Evolutionary conservation across 805 yeast species (phyloP).

Genomic region (Metschnikowia kofuensis): DNA sequence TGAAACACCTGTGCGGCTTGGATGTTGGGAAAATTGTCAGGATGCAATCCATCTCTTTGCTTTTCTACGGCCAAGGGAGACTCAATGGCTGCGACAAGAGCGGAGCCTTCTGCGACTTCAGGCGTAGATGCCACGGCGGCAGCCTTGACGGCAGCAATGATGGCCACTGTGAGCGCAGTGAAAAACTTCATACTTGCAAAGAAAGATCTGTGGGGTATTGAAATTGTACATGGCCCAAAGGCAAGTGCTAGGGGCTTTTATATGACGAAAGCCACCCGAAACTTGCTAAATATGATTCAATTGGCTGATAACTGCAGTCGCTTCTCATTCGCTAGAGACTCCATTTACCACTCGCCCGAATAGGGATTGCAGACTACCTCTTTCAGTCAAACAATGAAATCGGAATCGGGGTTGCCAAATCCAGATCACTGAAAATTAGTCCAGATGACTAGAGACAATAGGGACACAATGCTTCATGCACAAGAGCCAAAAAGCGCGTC

Average conservation of each 20-base stretch:
- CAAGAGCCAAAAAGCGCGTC: too few species aligned
- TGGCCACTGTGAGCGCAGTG: background rate
- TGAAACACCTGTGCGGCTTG: slow-evolving; percentile 6
- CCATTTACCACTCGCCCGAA: background rate
- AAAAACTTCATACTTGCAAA: background rate
- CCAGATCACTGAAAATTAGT: background rate
- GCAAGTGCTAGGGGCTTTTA: background rate
- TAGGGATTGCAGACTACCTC: background rate
- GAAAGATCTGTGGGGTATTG: background rate
- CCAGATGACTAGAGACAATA: too few species aligned
- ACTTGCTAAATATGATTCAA: too few species aligned
- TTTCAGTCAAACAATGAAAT: background rate
- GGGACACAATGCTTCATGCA: too few species aligned
- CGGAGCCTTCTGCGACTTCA: background rate
- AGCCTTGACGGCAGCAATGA: background rate
- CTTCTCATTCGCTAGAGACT: background rate
- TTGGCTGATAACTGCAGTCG: background rate
- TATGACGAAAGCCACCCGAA: background rate
- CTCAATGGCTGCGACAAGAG: background rate
- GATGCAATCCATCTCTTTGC: slow-evolving; percentile 2
- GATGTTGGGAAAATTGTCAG: slow-evolving; percentile 3
- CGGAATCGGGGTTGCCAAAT: background rate
- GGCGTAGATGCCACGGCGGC: background rate
- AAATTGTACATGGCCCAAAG: background rate
- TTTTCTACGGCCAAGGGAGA: background rate